Conservation (phyloP, 768 basidiomycete genomes). For the Boletus reticulatus region DNA sequence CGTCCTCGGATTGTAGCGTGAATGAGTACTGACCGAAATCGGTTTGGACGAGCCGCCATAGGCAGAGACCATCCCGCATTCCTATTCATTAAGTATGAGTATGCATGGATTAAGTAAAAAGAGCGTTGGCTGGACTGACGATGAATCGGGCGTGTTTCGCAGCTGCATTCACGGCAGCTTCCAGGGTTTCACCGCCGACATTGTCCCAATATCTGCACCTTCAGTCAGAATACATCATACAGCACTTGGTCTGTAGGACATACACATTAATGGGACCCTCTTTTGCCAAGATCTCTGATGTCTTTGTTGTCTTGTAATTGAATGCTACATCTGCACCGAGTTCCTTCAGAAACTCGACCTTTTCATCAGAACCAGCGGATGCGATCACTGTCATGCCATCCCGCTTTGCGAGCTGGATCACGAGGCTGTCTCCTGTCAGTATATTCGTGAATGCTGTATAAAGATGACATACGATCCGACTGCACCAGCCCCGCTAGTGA, state of each 20-base stretch:
- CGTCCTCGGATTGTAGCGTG: not conserved
- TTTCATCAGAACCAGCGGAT: slow-evolving; percentile 71
- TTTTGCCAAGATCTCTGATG: slow-evolving; percentile 47
- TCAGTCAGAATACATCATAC: not conserved
- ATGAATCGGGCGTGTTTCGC: slow-evolving; percentile 48
- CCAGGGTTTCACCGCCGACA: slow-evolving; percentile 59
- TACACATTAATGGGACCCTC: slow-evolving; percentile 59
- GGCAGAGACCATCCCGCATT: slow-evolving; percentile 28
- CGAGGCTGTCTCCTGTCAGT: slow-evolving; percentile 30
- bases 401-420: slow-evolving; percentile 50
- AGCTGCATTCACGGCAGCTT: slow-evolving; percentile 50
- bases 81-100: slow-evolving; percentile 16
- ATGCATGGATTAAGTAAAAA: no score
- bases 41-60: not conserved
- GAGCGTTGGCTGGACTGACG: slow-evolving; percentile 10
- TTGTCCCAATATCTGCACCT: slow-evolving; percentile 37
- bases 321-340: slow-evolving; percentile 70
- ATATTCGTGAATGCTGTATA: not conserved
- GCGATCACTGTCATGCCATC: slow-evolving; percentile 67
- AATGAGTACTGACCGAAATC: not conserved
- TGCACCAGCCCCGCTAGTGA: slow-evolving; percentile 43
- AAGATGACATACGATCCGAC: slow-evolving; percentile 55
- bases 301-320: slow-evolving; percentile 67
- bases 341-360: slow-evolving; percentile 58
- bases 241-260: not conserved